Conservation (phyloP, 83 land plant genomes). For the Diphasiastrum complanatum region DNA sequence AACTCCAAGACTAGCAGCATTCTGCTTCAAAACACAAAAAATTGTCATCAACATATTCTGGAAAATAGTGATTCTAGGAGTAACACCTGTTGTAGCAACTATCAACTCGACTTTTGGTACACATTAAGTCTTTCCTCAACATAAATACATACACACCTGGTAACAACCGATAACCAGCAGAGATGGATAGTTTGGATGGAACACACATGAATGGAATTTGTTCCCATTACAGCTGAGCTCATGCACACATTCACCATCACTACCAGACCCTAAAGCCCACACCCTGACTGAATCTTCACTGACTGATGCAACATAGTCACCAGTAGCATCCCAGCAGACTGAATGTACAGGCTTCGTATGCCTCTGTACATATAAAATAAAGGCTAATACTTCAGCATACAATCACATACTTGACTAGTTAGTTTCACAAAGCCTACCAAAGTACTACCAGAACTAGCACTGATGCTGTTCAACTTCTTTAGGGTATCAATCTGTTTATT, state of each 20-base stretch:
- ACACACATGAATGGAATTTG: constrained; percentile 88
- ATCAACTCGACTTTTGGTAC: too few species aligned
- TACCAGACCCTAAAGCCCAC: constrained; percentile 67
- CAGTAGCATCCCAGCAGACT: constrained; percentile 79
- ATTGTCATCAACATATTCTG: too few species aligned
- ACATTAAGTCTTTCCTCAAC: too few species aligned
- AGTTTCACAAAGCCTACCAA: too few species aligned
- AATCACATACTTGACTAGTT: too few species aligned
- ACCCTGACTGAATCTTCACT: constrained; percentile 96
- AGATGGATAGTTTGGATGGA: constrained; percentile 73
- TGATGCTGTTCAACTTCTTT: too few species aligned
- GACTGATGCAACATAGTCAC: constrained; percentile 82
- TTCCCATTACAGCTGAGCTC: constrained; percentile 89
- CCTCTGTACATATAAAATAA: constrained; percentile 38
- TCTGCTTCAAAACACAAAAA: not conserved
- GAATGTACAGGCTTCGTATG: constrained; percentile 81
- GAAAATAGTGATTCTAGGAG: not conserved
- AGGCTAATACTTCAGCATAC: too few species aligned
- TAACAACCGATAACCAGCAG: constrained; percentile 86
- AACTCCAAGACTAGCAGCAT: not conserved
- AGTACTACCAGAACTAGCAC: too few species aligned
- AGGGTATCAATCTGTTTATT: too few species aligned
- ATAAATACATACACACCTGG: constrained; percentile 43
- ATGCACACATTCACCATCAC: constrained; percentile 78
- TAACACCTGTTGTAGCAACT: not conserved